Evolutionary conservation across 2,329 filamentous ascomycete species (phyloP).

Genomic region (Elsinoe australis): DNA sequence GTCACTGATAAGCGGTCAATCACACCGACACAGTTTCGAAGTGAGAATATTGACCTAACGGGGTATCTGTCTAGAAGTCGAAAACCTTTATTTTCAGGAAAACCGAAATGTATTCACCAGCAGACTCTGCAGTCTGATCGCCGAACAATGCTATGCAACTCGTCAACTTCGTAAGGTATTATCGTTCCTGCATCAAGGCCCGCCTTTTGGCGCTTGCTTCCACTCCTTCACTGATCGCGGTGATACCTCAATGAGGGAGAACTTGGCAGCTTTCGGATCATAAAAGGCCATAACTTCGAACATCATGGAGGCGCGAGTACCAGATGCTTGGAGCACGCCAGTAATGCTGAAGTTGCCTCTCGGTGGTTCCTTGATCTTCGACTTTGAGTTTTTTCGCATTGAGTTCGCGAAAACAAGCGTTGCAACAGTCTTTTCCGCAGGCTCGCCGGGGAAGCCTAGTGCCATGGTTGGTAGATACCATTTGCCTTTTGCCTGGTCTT

Average conservation of each 20-base stretch:
- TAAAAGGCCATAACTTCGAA: slow-evolving; percentile 41
- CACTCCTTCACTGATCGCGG: slow-evolving; percentile 29
- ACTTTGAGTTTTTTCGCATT: slow-evolving; percentile 26
- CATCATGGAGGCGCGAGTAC: slow-evolving; percentile 34
- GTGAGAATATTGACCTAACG: neutral
- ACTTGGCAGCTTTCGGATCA: slow-evolving; percentile 37
- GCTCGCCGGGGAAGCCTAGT: slow-evolving; percentile 7
- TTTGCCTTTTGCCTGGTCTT: neutral
- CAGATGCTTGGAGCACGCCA: slow-evolving; percentile 42
- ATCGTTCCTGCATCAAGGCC: slow-evolving; percentile 23
- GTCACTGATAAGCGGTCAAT: neutral
- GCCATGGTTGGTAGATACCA: slow-evolving; percentile 10
- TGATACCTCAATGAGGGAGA: slow-evolving; percentile 27
- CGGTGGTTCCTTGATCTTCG: slow-evolving; percentile 30
- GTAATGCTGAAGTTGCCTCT: slow-evolving; percentile 39
- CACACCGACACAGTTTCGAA: neutral
- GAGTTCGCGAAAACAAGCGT: slow-evolving; percentile 21
- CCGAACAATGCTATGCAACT: slow-evolving; percentile 18
- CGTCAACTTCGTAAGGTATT: slow-evolving; percentile 7
- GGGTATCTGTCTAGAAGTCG: slow-evolving; percentile 17
- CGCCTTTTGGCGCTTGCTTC: slow-evolving; percentile 36
- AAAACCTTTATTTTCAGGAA: slow-evolving; percentile 6
- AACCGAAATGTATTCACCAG: slow-evolving; percentile 10
- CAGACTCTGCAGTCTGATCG: neutral
- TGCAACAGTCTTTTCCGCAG: slow-evolving; percentile 9